Base-by-base conservation (phyloP, 2,329 filamentous ascomycete genomes). In the Ophiobolus disseminans region DNA sequence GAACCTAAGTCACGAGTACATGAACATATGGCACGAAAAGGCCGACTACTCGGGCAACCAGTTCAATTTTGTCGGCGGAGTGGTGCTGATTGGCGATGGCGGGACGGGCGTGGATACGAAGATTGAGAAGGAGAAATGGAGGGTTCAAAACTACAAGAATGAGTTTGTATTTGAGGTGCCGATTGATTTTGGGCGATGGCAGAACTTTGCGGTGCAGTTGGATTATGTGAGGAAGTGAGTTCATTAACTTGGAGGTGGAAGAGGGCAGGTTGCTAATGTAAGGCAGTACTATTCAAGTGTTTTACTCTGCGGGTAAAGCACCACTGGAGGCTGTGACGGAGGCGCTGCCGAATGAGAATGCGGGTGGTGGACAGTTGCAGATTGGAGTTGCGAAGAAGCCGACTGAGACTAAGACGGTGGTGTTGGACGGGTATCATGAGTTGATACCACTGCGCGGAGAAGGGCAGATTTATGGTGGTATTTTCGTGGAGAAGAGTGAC, bases 401-500 rank as follows among this genome's bases (percentile, higher is more conserved):
- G 0, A 66, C 63, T 0, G 65, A 66, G 31, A 68, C 62, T 2
- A 35, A 63, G 46, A 65, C 55, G 2, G 61, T 62, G 16, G 57
- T 65, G 8, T 63, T 37, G 35, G 62, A 66, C 45, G 65, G 65
- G 13, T 68, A 60, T 39, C 65, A 68, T 14, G 65, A 65, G 48
- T 21, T 22, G 3, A 56, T 67, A 14, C 30, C 38, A 4, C 14
- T 47, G 2, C 26, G 48, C 1, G 51, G 55, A 13, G 63, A 68
- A 26, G 63, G 60, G 0, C 63, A 67, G 23, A 62, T 66, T 3
- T 70, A 70, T 50, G 66, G 66, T 1, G 62, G 69, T 2, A 41
- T 71, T 5, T 71, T 72, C 25, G 57, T 70, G 4, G 69, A 72
- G 41, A 53, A 62, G 26, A 65, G 62, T 21, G 46, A 48, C 6